Evolutionary conservation across 495 filamentous ascomycete genomes (phyloP), one percentile per base, ranked within the genome.

Genomic region (Opeltia flavorubescens): DNA sequence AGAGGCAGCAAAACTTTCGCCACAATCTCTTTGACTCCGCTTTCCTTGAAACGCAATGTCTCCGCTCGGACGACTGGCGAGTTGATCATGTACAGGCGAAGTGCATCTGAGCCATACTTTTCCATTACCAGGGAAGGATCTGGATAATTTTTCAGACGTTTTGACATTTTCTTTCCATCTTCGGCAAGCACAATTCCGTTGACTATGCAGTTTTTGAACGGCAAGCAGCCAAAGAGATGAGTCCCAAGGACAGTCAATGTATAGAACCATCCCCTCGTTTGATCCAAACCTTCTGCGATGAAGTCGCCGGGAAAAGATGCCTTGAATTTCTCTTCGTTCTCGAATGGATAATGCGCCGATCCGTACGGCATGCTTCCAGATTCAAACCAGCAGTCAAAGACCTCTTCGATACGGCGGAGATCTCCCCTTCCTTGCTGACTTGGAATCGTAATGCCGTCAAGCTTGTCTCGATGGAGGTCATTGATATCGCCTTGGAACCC

Each of bases 111-210:
- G 20, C 91, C 91, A 56, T 94, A 95, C 47, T 80, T 80, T 39
- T 82, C 62, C 72, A 98, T 95, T 53, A 98, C 75, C 17, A 87
- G 59, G 28, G 65, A 66, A 9, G 93, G 91, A 57, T 96, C 93
- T 7, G 93, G 93, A 60, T 95, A 98, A 63, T 98, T 98, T 70
- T 95, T 91, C 31, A 95, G 69, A 33, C 93, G 77, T 69, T 98
- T 98, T 1, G 89, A 95, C 91, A 98, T 98, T 70, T 98, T 98
- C 70, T 95, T 95, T 44, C 91, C 91, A 56, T 96, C 88, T 62
- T 94, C 88, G 5, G 81, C 91, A 26, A 98, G 71, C 1, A 98
- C 91, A 46, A 98, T 93, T 9, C 91, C 91, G 57, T 94, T 96
- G 36, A 96, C 93, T 11, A 96, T 84, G 56, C 88, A 94, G 61